Evolutionary conservation across 345 rosid genomes (phyloP).

Genomic region (Salix purpurea): DNA sequence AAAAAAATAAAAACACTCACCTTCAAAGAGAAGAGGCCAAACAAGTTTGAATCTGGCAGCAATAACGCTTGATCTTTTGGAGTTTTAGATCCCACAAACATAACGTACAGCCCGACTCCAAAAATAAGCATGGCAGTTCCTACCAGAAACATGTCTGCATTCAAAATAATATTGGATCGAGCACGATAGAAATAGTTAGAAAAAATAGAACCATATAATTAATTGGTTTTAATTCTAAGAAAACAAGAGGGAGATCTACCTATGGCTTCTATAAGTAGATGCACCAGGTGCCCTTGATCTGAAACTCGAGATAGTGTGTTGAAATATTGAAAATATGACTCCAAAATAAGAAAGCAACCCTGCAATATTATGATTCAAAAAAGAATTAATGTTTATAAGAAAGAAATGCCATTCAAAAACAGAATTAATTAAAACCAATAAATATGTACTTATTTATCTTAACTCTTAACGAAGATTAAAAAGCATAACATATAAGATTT

Average conservation of each 20-base stretch:
- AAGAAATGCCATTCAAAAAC: not conserved
- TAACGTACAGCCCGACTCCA: conserved; percentile 52
- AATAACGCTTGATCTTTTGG: conserved; percentile 9
- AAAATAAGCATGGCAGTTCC: conserved; percentile 63
- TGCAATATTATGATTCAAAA: conserved; percentile 20
- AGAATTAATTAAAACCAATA: too few species aligned
- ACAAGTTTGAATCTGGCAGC: conserved; percentile 42
- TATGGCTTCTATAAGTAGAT: conserved; percentile 54
- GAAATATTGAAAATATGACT: conserved; percentile 49
- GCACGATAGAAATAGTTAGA: not conserved
- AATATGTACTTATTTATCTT: too few species aligned
- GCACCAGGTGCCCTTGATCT: conserved; percentile 41
- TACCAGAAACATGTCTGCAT: conserved; percentile 64
- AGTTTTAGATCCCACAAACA: conserved; percentile 55
- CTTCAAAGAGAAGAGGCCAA: conserved; percentile 49
- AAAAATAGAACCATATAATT: not conserved
- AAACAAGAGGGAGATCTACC: conserved; percentile 28
- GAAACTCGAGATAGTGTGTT: conserved; percentile 24
- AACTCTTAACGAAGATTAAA: too few species aligned
- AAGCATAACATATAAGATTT: too few species aligned
- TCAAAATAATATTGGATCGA: not conserved
- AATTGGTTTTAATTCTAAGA: not conserved
- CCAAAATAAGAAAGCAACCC: conserved; percentile 49
- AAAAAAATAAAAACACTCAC: conserved; percentile 9
- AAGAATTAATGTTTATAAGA: too few species aligned